Conservation (phyloP, 2,329 filamentous ascomycete genomes). For the Exophiala xenobiotica region DNA sequence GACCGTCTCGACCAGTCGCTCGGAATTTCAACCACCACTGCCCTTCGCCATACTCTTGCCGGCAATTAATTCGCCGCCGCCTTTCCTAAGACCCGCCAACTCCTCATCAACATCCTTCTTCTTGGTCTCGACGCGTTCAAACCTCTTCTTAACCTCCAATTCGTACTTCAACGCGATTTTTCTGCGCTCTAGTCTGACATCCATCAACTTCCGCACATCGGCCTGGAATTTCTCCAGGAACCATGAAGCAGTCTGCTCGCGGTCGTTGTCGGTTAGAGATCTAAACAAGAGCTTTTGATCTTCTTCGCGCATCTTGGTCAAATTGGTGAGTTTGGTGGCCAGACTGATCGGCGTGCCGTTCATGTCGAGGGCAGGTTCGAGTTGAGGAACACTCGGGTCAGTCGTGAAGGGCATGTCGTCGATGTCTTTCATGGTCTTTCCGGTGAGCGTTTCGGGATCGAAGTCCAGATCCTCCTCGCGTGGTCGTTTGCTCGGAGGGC, state of each 20-base stretch:
- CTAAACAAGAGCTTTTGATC: constrained; percentile 51
- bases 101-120: constrained; percentile 50
- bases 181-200: constrained; percentile 54
- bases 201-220: constrained; percentile 53
- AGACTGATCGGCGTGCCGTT: constrained; percentile 32
- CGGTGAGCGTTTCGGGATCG: constrained; percentile 43
- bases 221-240: constrained; percentile 56
- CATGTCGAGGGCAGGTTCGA: constrained; percentile 20
- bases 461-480: constrained; percentile 47
- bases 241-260: constrained; percentile 63
- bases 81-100: constrained; percentile 54
- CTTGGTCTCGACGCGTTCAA: constrained; percentile 52
- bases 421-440: constrained; percentile 50
- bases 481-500: constrained; percentile 20
- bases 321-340: constrained; percentile 40
- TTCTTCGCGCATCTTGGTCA: constrained; percentile 38
- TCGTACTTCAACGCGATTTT: constrained; percentile 56
- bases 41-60: constrained; percentile 33
- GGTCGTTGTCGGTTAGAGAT: constrained; percentile 53
- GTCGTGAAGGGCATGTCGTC: constrained; percentile 52
- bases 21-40: background rate
- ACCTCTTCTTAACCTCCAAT: constrained; percentile 53
- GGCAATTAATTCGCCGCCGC: constrained; percentile 54
- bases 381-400: constrained; percentile 36
- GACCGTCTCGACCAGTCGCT: background rate